Percentiles rank a stretch among this genome's conserved stretches.
These are phyloP conservation scores for Naegleria gruberi DNA, from an alignment of 208 protist species.

Conservation along the genomic window DNA sequence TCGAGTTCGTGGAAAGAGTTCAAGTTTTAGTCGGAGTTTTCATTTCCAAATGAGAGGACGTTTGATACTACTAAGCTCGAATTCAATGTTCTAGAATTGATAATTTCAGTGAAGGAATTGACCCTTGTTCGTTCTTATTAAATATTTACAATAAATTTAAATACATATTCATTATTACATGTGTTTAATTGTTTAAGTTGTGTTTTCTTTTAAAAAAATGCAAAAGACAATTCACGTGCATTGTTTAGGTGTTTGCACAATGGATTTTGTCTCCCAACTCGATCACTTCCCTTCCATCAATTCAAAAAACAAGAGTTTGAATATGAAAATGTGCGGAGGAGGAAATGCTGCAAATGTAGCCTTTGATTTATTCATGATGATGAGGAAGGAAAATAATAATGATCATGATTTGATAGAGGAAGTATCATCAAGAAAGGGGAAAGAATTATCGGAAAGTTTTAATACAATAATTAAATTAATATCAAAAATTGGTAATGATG, in stretches of 20 bases:
- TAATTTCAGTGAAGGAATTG: too few relatives aligned
- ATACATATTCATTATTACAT: too few relatives aligned
- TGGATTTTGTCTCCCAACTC: background rate
- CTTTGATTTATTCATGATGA: background rate
- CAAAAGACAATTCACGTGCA: background rate
- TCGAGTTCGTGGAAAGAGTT: too few relatives aligned
- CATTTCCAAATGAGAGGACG: too few relatives aligned
- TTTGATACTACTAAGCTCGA: too few relatives aligned
- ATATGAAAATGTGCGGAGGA: background rate
- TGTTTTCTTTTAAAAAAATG: too few relatives aligned
- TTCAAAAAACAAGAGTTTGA: background rate
- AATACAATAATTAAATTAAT: background rate
- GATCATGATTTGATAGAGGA: background rate
- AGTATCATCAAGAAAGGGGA: too few relatives aligned
- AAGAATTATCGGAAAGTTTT: background rate
- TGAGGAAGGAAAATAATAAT: background rate
- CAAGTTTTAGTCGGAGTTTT: too few relatives aligned
- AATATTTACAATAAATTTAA: too few relatives aligned
- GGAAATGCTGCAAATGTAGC: background rate
- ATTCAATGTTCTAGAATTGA: too few relatives aligned
- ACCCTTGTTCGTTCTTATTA: too few relatives aligned
- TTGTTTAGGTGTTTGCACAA: background rate
- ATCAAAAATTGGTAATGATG: background rate
- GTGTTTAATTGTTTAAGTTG: too few relatives aligned
- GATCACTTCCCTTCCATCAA: background rate